A percentile compares a stretch with the other conserved stretches of the same genome.
phyloP scores from a whole-genome alignment of 495 filamentous ascomycete species.

The Aspergillus baeticus region DNA sequence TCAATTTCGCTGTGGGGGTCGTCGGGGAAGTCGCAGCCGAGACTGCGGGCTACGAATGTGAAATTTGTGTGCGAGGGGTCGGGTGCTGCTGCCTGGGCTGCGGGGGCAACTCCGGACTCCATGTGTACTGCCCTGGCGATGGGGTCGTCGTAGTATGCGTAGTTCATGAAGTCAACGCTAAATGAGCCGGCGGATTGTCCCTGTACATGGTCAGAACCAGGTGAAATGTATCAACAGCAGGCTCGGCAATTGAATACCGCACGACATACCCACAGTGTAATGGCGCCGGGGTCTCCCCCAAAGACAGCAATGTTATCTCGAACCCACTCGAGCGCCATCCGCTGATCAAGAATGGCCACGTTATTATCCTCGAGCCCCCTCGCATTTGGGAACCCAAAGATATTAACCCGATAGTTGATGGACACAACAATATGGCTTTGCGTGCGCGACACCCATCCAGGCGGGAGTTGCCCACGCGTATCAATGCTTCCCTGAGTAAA shows the following conservation, averaged over 20 bases:
- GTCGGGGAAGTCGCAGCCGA: conserved; percentile 41
- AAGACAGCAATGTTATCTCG: conserved; percentile 53
- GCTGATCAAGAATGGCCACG: conserved; percentile 57
- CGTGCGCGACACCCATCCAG: conserved; percentile 43
- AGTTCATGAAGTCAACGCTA: too few species aligned
- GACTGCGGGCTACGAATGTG: conserved; percentile 38
- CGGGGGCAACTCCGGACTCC: conserved; percentile 19
- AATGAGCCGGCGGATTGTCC: conserved; percentile 31
- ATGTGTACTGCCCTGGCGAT: too few species aligned
- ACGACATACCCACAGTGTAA: conserved; percentile 22
- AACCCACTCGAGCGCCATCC: conserved; percentile 57
- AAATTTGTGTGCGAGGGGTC: conserved; percentile 34
- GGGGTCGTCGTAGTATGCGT: too few species aligned
- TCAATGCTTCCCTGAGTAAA: conserved; percentile 34
- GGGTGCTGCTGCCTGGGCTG: conserved; percentile 5
- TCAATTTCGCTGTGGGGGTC: conserved; percentile 33
- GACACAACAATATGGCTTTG: conserved; percentile 54
- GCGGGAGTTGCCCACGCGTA: conserved; percentile 42
- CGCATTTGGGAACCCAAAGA: conserved; percentile 22
- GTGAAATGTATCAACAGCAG: conserved; percentile 17
- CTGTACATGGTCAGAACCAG: conserved; percentile 42
- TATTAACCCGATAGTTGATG: conserved; percentile 40
- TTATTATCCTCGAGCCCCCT: conserved; percentile 23
- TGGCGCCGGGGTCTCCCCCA: conserved; percentile 54
- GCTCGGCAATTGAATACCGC: conserved; percentile 16